Percentiles rank a stretch among this genome's conserved stretches.
Evolutionary conservation across 1,284 basidiomycete species (phyloP).

Genomic region (Ceratobasidium sp.): DNA sequence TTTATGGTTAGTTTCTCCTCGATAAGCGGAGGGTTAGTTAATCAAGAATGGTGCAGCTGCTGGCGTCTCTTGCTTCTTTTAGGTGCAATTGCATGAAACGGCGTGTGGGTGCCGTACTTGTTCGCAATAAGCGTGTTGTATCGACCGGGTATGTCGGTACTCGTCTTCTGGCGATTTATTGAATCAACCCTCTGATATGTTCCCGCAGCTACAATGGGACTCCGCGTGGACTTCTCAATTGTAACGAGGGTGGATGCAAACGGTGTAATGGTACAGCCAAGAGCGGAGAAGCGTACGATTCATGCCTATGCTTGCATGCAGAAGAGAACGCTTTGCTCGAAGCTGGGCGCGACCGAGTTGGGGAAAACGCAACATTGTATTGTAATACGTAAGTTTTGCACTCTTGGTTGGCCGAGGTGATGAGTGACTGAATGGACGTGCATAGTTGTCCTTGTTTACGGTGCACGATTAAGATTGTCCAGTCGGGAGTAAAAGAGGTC

Average conservation of each 20-base stretch:
- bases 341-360: slow-evolving; percentile 85
- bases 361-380: slow-evolving; percentile 84
- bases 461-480: slow-evolving; percentile 97
- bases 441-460: slow-evolving; percentile 94
- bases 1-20: slow-evolving; percentile 73
- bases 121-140: slow-evolving; percentile 83
- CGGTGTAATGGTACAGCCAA: slow-evolving; percentile 72
- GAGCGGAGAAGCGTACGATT: slow-evolving; percentile 66
- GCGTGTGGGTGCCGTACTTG: slow-evolving; percentile 90
- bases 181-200: slow-evolving; percentile 21
- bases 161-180: background rate
- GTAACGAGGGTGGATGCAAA: slow-evolving; percentile 85
- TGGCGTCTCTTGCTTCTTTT: slow-evolving; percentile 85
- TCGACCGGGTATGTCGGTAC: slow-evolving; percentile 74
- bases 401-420: slow-evolving; percentile 21
- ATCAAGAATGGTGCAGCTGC: slow-evolving; percentile 59
- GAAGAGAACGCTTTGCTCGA: slow-evolving; percentile 98
- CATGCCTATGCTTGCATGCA: slow-evolving; percentile 95
- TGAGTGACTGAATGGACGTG: background rate
- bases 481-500: slow-evolving; percentile 90
- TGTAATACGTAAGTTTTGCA: slow-evolving; percentile 67
- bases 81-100: slow-evolving; percentile 98
- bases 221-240: slow-evolving; percentile 85
- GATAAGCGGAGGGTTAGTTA: background rate
- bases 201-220: slow-evolving; percentile 89